These are phyloP conservation scores for Cyclotella distinguenda DNA, from an alignment of 108 stramenopile genomes.

Conservation along the genomic window DNA sequence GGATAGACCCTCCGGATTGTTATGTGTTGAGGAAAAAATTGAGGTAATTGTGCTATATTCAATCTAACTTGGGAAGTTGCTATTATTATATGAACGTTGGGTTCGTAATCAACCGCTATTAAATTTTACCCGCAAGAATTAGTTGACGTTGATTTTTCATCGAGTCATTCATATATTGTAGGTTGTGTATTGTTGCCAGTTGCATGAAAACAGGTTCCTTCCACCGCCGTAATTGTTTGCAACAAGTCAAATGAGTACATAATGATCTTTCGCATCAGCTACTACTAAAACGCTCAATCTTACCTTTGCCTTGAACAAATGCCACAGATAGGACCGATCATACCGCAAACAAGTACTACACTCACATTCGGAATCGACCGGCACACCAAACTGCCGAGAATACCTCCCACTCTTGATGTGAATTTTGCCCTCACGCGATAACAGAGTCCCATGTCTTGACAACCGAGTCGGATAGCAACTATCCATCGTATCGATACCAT, in stretches of 20 bases:
- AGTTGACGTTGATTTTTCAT: slow-evolving; percentile 78
- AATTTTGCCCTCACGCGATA: slow-evolving; percentile 60
- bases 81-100: not conserved
- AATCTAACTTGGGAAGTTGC: too few relatives aligned
- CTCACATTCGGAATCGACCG: slow-evolving; percentile 72
- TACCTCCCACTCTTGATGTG: slow-evolving; percentile 68
- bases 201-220: slow-evolving; percentile 75
- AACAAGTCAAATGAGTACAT: too few relatives aligned
- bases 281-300: not conserved
- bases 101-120: not conserved
- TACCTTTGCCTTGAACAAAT: slow-evolving; percentile 87
- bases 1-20: slow-evolving; percentile 97
- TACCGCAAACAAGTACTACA: slow-evolving; percentile 85
- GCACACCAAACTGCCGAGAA: slow-evolving; percentile 61
- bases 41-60: slow-evolving; percentile 19
- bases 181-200: slow-evolving; percentile 85
- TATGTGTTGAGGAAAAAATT: slow-evolving; percentile 88
- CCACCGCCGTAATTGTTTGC: too few relatives aligned
- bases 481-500: slow-evolving; percentile 91
- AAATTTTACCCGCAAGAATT: slow-evolving; percentile 85
- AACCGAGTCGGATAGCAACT: slow-evolving; percentile 91
- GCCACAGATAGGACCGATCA: slow-evolving; percentile 90
- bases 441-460: slow-evolving; percentile 79
- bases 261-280: too few relatives aligned
- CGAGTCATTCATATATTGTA: slow-evolving; percentile 91